A percentile compares a stretch with the other conserved stretches of the same genome.
These are phyloP conservation scores for Polygonum aviculare DNA, from an alignment of 148 eudicot species.

Conservation along the genomic window DNA sequence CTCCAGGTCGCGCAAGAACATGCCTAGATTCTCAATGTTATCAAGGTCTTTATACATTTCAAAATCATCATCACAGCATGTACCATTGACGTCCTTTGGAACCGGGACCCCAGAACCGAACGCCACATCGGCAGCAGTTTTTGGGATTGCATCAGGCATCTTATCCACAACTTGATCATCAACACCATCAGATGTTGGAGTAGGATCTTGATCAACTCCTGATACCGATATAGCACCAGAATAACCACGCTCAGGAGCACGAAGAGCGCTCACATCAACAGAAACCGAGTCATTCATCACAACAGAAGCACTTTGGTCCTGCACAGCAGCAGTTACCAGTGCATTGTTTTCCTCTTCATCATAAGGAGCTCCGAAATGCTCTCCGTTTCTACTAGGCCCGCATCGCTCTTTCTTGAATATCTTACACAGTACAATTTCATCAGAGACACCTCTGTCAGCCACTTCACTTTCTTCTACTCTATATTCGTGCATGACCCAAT, in stretches of 20 bases:
- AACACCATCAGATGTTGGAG: background rate
- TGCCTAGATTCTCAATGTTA: background rate
- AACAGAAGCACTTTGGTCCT: background rate
- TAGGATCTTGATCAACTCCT: background rate
- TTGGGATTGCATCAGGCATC: background rate
- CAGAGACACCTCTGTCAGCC: constrained; percentile 41
- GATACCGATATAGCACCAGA: background rate
- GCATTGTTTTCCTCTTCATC: background rate
- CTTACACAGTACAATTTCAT: constrained; percentile 48
- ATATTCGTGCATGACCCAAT: constrained; percentile 84
- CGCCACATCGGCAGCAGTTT: too few species aligned
- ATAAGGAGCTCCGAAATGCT: constrained; percentile 11
- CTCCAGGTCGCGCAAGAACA: background rate
- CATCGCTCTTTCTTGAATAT: constrained; percentile 56
- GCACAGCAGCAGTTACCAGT: background rate
- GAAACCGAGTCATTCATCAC: background rate
- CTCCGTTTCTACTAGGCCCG: constrained; percentile 44
- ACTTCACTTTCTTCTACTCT: constrained; percentile 32
- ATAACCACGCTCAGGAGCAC: background rate
- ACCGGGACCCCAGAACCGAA: background rate
- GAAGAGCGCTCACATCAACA: background rate
- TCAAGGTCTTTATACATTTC: background rate
- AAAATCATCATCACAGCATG: background rate
- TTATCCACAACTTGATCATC: background rate
- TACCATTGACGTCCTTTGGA: background rate